Percentiles rank a stretch among this genome's conserved stretches.
These are phyloP conservation scores for Ganoderma resinaceum DNA, from an alignment of 1,284 basidiomycete species.

Conservation along the genomic window DNA sequence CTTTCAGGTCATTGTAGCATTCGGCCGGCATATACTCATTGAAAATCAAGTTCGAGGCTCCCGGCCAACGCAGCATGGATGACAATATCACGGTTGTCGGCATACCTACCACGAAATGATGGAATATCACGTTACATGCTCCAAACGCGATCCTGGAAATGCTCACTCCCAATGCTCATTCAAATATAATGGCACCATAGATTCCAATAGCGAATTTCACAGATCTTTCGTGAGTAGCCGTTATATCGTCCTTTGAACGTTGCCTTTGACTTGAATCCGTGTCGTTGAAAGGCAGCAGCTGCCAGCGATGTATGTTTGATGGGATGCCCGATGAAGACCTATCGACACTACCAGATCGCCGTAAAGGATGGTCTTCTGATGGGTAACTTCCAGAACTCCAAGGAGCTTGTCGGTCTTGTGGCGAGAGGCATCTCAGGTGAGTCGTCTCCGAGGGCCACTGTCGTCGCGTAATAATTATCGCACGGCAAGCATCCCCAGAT, in stretches of 20 bases:
- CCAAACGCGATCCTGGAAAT: not conserved
- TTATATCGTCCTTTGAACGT: too few relatives aligned
- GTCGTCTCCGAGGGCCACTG: not conserved
- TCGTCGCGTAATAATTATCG: not conserved
- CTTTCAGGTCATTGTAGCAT: too few relatives aligned
- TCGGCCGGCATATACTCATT: too few relatives aligned
- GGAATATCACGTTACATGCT: not conserved
- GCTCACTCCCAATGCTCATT: too few relatives aligned
- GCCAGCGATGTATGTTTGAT: too few relatives aligned
- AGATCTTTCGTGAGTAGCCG: too few relatives aligned
- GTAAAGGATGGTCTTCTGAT: slow-evolving; percentile 29
- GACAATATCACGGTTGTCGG: not conserved
- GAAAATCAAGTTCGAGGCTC: too few relatives aligned
- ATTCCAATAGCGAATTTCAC: too few relatives aligned
- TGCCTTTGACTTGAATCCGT: too few relatives aligned
- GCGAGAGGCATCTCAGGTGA: not conserved
- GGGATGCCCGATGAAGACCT: slow-evolving; percentile 9
- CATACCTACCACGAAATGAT: not conserved
- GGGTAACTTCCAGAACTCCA: not conserved
- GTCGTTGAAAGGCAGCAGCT: too few relatives aligned
- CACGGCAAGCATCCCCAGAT: too few relatives aligned
- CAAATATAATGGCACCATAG: too few relatives aligned
- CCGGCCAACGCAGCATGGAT: not conserved
- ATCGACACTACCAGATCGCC: slow-evolving; percentile 28
- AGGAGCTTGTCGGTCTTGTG: not conserved